Evolutionary conservation across 106 monocot species (phyloP).

Genomic region (Apostasia ramifera): DNA sequence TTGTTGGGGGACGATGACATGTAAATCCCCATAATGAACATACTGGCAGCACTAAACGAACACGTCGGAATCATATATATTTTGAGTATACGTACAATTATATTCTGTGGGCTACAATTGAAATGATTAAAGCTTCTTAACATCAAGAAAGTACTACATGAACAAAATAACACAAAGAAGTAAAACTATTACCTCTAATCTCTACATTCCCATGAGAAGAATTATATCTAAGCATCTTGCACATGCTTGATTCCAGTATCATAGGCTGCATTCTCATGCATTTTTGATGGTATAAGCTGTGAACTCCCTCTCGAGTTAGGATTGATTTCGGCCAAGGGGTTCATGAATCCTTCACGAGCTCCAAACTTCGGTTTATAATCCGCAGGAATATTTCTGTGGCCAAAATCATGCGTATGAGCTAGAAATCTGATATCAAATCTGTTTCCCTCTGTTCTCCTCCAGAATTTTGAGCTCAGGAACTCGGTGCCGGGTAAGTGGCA

Average conservation of each 20-base stretch:
- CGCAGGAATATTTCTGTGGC: constrained; percentile 19
- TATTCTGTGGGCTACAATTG: too few relatives aligned
- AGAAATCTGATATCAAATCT: constrained; percentile 40
- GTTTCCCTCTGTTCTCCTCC: constrained; percentile 61
- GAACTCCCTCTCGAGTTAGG: constrained; percentile 20
- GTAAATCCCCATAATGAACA: too few relatives aligned
- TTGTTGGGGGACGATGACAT: too few relatives aligned
- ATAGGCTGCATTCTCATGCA: constrained; percentile 4
- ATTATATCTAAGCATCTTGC: constrained; percentile 8
- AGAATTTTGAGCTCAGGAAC: constrained; percentile 73
- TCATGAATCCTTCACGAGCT: constrained; percentile 35
- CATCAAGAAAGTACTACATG: too few relatives aligned
- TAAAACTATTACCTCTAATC: too few relatives aligned
- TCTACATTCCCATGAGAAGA: too few relatives aligned
- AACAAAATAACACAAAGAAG: too few relatives aligned
- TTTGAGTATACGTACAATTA: too few relatives aligned
- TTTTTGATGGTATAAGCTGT: constrained; percentile 14
- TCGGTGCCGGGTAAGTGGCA: constrained; percentile 76
- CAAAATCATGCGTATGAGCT: constrained; percentile 5
- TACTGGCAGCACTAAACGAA: too few relatives aligned
- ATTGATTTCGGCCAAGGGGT: constrained; percentile 62
- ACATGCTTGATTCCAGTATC: constrained; percentile 5
- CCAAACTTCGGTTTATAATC: constrained; percentile 26
- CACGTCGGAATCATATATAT: too few relatives aligned
- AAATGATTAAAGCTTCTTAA: too few relatives aligned